Conservation (phyloP, 257 asterid species). For the Solanum tarijense region DNA sequence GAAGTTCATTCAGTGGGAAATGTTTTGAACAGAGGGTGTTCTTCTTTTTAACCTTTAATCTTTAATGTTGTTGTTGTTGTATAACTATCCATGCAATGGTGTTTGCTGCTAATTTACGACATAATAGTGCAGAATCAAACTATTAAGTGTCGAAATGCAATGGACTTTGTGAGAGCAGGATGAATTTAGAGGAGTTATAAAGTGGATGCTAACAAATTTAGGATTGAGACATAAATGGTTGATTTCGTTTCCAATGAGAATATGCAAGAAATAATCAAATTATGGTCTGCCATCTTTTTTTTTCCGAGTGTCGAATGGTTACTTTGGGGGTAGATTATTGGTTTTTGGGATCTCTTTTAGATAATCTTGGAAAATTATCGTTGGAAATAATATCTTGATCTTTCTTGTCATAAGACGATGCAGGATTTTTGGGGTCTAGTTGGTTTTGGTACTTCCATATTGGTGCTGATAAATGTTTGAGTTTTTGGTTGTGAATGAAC, state of each 20-base stretch:
- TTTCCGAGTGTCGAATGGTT: background rate
- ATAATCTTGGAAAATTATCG: background rate
- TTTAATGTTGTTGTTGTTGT: background rate
- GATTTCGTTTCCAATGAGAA: background rate
- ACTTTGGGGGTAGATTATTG: background rate
- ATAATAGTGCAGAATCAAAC: background rate
- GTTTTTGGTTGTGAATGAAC: background rate
- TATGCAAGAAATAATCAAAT: background rate
- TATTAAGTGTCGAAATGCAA: background rate
- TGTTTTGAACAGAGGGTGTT: background rate
- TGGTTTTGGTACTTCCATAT: background rate
- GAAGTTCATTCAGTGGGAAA: background rate
- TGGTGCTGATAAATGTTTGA: background rate
- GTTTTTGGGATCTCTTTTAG: background rate
- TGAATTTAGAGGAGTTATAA: background rate
- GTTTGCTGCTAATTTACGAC: background rate
- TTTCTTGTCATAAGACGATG: background rate
- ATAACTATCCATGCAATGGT: background rate
- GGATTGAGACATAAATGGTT: background rate
- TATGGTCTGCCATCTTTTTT: background rate
- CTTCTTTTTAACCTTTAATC: background rate
- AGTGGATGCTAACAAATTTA: background rate
- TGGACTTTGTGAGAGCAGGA: background rate
- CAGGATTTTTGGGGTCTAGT: background rate
- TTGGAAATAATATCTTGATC: background rate